Base-by-base conservation (phyloP, 164 flowering plant genomes). In the Chloranthus sessilifolius region DNA sequence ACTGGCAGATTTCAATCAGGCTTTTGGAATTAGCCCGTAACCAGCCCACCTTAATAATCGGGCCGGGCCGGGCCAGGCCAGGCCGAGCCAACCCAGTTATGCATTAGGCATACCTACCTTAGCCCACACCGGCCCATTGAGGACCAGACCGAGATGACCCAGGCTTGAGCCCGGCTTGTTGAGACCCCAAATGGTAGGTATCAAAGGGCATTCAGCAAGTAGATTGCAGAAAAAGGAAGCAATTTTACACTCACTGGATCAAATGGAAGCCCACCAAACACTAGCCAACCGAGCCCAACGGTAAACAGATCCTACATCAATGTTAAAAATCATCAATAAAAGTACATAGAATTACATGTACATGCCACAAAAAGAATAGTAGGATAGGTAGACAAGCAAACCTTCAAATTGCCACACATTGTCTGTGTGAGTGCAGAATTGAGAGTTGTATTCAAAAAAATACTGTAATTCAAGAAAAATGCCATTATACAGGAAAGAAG, bases 261-360 rank as follows among this genome's bases (percentile, higher is more conserved):
- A 68, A 92, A 85, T n/a, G 95, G 95, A 55, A 92, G 91, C 50
- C 98, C 96, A 14, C 98, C 88, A 67, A 91, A 91, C 15, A 88
- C n/a, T 14, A 79, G 50, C 98, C 98, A 91, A 41, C 98, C 98
- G 20, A 91, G 64, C 45, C 85, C 80, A 56, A 91, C 70, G 23
- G 98, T 91, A 56, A 91, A 88, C 20, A 91, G 48, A 71, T 91
- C 98, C 98, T 91, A 24, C 14, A 31, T 24, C 44, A 50, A 29
- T 7, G 25, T 23, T 41, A 35, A 56, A 10, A 21, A 23, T n/a
- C 12, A 5, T 11, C 48, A 16, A 21, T 27, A n/a, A 26, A 27
- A 8, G 17, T 16, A 34, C 25, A 38, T 3, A 30, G 3, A n/a
- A n/a, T n/a, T n/a, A n/a, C n/a, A n/a, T n/a, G n/a, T n/a, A n/a